Conservation (phyloP, 2,329 filamentous ascomycete species). For the Colletotrichum simmondsii region DNA sequence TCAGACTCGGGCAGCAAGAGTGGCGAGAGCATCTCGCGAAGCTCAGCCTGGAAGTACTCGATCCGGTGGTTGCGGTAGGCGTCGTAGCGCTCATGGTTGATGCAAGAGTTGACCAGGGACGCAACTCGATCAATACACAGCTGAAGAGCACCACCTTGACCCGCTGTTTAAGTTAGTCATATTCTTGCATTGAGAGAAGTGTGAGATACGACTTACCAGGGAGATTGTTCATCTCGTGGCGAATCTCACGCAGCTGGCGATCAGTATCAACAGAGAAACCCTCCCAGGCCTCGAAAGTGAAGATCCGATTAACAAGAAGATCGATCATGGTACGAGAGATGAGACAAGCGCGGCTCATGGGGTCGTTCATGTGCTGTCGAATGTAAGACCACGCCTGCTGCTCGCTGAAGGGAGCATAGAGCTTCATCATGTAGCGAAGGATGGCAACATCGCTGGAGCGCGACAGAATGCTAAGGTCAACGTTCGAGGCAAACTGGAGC, state of each 20-base stretch:
- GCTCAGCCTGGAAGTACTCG: slow-evolving; percentile 52
- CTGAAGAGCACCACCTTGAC: slow-evolving; percentile 40
- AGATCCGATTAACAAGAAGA: slow-evolving; percentile 54
- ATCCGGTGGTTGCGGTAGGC: slow-evolving; percentile 37
- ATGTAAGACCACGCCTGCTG: slow-evolving; percentile 53
- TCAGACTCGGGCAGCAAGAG: slow-evolving; percentile 48
- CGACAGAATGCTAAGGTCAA: slow-evolving; percentile 17
- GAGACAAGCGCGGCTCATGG: slow-evolving; percentile 53
- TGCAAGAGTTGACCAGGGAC: slow-evolving; percentile 49
- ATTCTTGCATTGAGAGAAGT: not conserved
- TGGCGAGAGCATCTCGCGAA: slow-evolving; percentile 53
- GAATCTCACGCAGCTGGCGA: slow-evolving; percentile 44
- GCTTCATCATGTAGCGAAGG: slow-evolving; percentile 30
- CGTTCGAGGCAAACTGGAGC: slow-evolving; percentile 27
- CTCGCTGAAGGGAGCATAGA: slow-evolving; percentile 43
- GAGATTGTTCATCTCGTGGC: slow-evolving; percentile 49
- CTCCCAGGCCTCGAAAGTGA: slow-evolving; percentile 52
- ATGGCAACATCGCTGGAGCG: slow-evolving; percentile 21
- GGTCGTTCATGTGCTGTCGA: slow-evolving; percentile 51
- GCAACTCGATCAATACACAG: slow-evolving; percentile 52
- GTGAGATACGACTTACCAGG: slow-evolving; percentile 41
- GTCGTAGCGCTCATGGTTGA: slow-evolving; percentile 43
- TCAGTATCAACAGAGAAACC: slow-evolving; percentile 49
- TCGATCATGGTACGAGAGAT: slow-evolving; percentile 55
- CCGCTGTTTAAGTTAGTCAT: slow-evolving; percentile 3